Evolutionary conservation across 768 basidiomycete species (phyloP).

Genomic region (Lentinula boryana): DNA sequence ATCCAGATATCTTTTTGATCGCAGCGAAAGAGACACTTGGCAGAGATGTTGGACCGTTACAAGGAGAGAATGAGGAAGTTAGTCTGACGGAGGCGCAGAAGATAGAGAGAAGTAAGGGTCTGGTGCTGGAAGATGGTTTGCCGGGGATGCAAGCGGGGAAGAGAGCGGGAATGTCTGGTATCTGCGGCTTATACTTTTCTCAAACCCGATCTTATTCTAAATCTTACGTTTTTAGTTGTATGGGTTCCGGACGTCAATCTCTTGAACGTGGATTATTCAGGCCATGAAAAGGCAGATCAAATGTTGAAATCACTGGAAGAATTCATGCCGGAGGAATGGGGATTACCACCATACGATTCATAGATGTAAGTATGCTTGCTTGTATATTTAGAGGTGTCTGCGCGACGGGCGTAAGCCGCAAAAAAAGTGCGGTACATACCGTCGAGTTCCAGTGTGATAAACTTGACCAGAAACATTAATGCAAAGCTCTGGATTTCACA

Average conservation of each 20-base stretch:
- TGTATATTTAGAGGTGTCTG: no score
- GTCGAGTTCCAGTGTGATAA: no score
- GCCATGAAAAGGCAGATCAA: constrained; percentile 51
- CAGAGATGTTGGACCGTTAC: constrained; percentile 43
- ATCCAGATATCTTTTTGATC: constrained; percentile 74
- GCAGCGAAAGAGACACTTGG: constrained; percentile 60
- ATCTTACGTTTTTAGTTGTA: constrained; percentile 40
- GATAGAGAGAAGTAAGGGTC: constrained; percentile 50
- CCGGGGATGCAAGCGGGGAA: constrained; percentile 77
- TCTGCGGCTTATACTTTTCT: constrained; percentile 9
- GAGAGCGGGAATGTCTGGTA: constrained; percentile 83
- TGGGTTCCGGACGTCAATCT: constrained; percentile 83
- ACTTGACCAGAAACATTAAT: no score
- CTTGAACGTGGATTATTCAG: constrained; percentile 40
- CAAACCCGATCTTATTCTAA: not conserved
- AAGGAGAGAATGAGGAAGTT: constrained; percentile 24
- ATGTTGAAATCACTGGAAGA: constrained; percentile 57
- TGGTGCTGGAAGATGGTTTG: constrained; percentile 81
- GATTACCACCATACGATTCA: constrained; percentile 59
- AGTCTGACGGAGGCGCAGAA: constrained; percentile 26
- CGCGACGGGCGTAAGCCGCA: no score
- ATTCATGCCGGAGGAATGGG: constrained; percentile 81
- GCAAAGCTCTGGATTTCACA: no score
- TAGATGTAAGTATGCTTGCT: no score
- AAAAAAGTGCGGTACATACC: no score